Conservation (phyloP, 768 basidiomycete species). For the Collybiopsis luxurians region DNA sequence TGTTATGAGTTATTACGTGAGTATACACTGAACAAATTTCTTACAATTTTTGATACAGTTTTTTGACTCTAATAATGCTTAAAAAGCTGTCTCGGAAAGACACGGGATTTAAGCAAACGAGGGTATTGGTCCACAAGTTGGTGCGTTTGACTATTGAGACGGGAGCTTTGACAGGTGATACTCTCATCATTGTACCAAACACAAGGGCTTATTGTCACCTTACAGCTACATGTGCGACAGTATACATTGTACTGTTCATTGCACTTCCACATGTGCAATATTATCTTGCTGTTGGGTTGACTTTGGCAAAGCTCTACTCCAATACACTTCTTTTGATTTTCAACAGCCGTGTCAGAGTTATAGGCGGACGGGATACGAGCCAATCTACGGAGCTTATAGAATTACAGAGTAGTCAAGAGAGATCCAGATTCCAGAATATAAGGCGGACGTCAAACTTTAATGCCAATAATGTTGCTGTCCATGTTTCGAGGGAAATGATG, state of each 20-base stretch:
- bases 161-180: constrained; percentile 7
- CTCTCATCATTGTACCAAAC: not conserved
- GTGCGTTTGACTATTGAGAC: not conserved
- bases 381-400: not conserved
- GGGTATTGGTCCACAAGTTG: not conserved
- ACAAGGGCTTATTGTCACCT: not conserved
- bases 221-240: not conserved
- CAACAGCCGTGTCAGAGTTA: not conserved
- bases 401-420: not conserved
- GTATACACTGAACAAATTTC: not conserved
- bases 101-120: not conserved
- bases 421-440: not conserved
- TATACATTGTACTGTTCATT: not conserved
- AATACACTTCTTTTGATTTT: not conserved
- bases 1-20: not conserved
- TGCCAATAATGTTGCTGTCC: not conserved
- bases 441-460: not conserved
- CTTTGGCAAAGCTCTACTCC: not conserved
- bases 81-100: not conserved
- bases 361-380: not conserved
- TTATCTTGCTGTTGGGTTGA: not conserved
- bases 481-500: not conserved
- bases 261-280: not conserved
- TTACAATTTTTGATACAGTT: too few relatives aligned
- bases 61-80: not conserved